Evolutionary conservation across 495 filamentous ascomycete species (phyloP).

Genomic region (Darksidea phi): DNA sequence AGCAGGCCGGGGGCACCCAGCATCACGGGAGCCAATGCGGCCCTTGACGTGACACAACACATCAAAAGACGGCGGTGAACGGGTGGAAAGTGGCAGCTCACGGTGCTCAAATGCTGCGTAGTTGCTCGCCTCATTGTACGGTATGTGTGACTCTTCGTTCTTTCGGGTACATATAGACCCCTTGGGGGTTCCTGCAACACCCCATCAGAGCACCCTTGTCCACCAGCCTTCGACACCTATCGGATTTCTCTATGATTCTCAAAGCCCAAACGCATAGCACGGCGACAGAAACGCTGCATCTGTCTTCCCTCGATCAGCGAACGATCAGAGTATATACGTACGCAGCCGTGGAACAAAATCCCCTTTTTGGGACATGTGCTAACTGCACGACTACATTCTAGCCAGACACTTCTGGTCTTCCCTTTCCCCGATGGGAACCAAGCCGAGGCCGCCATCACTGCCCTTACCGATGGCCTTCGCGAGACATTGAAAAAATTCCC

Average conservation of each 20-base stretch:
- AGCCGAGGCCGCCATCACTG: conserved; percentile 10
- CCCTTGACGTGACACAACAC: background rate
- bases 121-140: background rate
- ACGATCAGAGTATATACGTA: conserved; percentile 7
- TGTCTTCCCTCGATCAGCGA: conserved; percentile 18
- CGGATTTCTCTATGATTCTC: background rate
- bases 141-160: background rate
- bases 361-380: no score
- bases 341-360: no score
- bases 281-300: conserved; percentile 6
- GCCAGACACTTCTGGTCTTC: conserved; percentile 12
- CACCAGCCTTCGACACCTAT: background rate
- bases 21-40: background rate
- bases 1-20: background rate
- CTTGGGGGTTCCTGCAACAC: no score
- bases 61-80: background rate
- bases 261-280: background rate
- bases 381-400: no score
- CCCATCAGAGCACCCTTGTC: background rate
- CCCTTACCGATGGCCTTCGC: conserved; percentile 15
- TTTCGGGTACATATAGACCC: background rate
- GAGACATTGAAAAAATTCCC: conserved; percentile 5
- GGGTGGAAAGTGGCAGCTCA: conserved; percentile 9
- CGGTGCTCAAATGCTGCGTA: background rate
- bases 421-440: conserved; percentile 10